These are phyloP conservation scores for Myochromella boudieri DNA, from an alignment of 768 basidiomycete species.

Conservation along the genomic window DNA sequence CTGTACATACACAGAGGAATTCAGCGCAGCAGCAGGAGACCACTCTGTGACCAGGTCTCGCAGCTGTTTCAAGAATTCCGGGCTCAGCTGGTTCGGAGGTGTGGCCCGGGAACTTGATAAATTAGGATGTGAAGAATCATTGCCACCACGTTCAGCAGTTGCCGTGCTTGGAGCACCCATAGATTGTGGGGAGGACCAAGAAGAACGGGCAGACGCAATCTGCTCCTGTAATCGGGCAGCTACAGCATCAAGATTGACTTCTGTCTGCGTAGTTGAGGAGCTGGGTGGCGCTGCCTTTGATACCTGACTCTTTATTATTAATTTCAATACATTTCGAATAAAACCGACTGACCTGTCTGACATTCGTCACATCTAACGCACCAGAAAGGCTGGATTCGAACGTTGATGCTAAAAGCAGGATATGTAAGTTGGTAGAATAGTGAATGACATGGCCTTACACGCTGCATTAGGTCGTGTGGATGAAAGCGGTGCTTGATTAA, in stretches of 20 bases:
- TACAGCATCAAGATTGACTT: neutral
- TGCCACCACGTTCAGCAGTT: neutral
- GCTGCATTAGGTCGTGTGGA: neutral
- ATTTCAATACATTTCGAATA: no score
- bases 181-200: neutral
- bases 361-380: neutral
- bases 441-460: no score
- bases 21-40: neutral
- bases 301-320: neutral
- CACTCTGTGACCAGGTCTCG: neutral
- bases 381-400: slow-evolving; percentile 6
- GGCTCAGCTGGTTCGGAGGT: no score
- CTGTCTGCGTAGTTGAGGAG: neutral
- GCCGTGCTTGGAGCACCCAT: neutral
- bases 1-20: neutral
- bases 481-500: neutral
- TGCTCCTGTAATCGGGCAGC: slow-evolving; percentile 5
- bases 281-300: neutral
- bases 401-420: no score
- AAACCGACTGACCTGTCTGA: neutral
- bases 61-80: neutral
- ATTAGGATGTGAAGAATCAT: no score
- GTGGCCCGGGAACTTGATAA: no score
- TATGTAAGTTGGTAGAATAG: no score
- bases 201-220: neutral